Evolutionary conservation across 2,329 filamentous ascomycete genomes (phyloP).

Genomic region (Zymoseptoria passerinii): DNA sequence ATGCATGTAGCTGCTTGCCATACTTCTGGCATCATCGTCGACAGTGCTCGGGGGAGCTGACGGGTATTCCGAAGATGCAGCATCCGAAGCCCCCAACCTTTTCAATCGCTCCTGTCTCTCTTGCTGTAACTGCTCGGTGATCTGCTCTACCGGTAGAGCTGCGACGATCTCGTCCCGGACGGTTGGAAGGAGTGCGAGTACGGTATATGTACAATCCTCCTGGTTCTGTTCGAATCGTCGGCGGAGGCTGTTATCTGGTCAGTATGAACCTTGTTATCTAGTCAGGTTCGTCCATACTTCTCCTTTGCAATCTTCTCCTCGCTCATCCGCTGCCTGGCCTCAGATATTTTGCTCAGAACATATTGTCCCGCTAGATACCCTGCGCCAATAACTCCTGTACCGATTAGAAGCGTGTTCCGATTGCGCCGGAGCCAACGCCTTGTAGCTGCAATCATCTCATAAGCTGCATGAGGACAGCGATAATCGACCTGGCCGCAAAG

Average conservation of each 20-base stretch:
- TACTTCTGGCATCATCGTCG: constrained; percentile 75
- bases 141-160: constrained; percentile 80
- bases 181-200: constrained; percentile 88
- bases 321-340: constrained; percentile 92
- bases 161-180: constrained; percentile 83
- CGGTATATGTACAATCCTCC: constrained; percentile 95
- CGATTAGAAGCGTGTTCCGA: constrained; percentile 79
- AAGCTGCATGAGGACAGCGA: not conserved
- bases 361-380: constrained; percentile 92
- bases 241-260: constrained; percentile 56
- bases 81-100: constrained; percentile 43
- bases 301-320: constrained; percentile 93
- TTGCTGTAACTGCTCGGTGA: constrained; percentile 88
- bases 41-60: constrained; percentile 59
- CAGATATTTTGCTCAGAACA: constrained; percentile 80
- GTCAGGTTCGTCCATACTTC: constrained; percentile 56
- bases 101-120: constrained; percentile 68
- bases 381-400: constrained; percentile 76
- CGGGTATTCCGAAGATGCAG: constrained; percentile 48
- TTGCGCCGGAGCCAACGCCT: constrained; percentile 90
- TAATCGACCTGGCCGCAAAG: not conserved
- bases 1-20: constrained; percentile 71
- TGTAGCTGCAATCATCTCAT: constrained; percentile 58
- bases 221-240: constrained; percentile 98
- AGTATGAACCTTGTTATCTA: not conserved